A percentile compares a stretch with the other conserved stretches of the same genome.
These are phyloP conservation scores for Starmerella apis DNA, from an alignment of 805 yeast species.

Conservation along the genomic window DNA sequence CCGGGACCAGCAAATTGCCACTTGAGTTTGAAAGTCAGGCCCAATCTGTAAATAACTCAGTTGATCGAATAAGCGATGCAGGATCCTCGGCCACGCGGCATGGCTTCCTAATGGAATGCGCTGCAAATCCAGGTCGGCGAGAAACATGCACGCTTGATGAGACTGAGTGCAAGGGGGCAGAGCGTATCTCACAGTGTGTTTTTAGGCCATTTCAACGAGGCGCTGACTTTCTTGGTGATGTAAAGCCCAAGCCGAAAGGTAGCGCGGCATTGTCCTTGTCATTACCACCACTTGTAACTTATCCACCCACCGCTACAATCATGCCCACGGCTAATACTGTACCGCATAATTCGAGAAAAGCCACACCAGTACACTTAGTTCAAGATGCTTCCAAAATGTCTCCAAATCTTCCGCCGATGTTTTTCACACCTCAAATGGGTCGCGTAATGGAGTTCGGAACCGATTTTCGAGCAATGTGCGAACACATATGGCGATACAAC, in stretches of 20 bases:
- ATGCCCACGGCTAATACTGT: neutral
- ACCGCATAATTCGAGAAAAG: neutral
- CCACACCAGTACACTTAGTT: neutral
- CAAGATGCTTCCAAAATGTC: neutral
- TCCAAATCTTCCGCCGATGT: neutral
- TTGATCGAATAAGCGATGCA: neutral
- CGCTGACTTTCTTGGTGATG: too few relatives aligned
- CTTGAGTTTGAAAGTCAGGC: neutral
- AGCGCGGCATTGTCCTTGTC: neutral
- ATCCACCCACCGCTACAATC: too few relatives aligned
- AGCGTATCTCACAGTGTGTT: neutral
- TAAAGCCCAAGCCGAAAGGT: neutral
- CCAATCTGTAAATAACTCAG: neutral
- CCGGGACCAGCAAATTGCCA: neutral
- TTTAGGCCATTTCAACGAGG: neutral
- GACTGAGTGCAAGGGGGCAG: neutral
- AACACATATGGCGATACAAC: conserved; percentile 21
- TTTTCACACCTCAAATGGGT: neutral
- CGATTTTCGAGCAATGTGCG: conserved; percentile 1
- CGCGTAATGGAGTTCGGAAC: neutral
- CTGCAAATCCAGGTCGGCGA: neutral
- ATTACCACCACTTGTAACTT: neutral
- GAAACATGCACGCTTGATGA: neutral
- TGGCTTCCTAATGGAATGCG: conserved; percentile 5
- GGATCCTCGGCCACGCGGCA: neutral